phyloP scores from a whole-genome alignment of 192 early-diverging fungal species.

The Coemansia sp. region DNA sequence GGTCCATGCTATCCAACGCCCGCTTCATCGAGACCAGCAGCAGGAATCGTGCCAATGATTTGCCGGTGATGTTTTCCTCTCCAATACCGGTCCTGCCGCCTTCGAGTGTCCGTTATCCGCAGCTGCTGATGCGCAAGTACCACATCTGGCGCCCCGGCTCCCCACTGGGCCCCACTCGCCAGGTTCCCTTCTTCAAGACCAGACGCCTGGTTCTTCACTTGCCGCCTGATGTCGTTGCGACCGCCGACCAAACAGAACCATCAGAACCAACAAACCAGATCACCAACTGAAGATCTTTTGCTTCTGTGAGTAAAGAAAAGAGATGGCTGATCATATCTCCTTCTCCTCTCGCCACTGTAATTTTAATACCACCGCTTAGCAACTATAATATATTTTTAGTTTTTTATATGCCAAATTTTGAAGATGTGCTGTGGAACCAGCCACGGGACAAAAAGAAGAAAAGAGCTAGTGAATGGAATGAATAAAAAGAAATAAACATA shows the following conservation, averaged over 20 bases:
- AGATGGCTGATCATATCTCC: too few species aligned
- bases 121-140: constrained; percentile 27
- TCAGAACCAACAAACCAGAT: too few species aligned
- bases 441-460: too few species aligned
- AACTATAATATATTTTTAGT: too few species aligned
- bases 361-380: too few species aligned
- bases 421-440: too few species aligned
- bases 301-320: not conserved
- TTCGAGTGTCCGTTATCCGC: constrained; percentile 29
- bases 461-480: too few species aligned
- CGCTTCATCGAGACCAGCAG: constrained; percentile 19
- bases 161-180: constrained; percentile 5
- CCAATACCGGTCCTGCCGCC: constrained; percentile 16
- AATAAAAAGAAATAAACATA: too few species aligned
- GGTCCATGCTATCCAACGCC: constrained; percentile 36
- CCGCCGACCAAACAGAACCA: not conserved
- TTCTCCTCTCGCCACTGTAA: too few species aligned
- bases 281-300: not conserved
- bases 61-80: constrained; percentile 9
- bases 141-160: constrained; percentile 27
- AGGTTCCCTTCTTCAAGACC: constrained; percentile 32
- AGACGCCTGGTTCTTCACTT: constrained; percentile 32
- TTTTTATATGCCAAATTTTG: too few species aligned
- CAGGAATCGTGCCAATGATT: not conserved
- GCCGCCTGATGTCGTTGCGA: not conserved